A percentile compares a stretch with the other conserved stretches of the same genome.
Conservation (phyloP, 176 grass and related monocot genomes). For the Coix lacrymajobi region DNA sequence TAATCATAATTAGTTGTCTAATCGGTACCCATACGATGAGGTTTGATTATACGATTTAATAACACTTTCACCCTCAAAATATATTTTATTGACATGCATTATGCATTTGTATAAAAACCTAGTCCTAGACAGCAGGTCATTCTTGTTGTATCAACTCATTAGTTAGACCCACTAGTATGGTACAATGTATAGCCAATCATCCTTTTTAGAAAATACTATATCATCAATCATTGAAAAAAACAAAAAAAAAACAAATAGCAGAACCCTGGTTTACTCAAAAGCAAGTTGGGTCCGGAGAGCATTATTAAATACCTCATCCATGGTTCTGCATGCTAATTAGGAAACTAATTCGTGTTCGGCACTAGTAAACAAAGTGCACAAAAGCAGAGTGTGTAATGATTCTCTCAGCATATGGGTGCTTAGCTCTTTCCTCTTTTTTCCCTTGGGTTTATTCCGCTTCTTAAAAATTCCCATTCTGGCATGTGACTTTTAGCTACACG, state of each 20-base stretch:
- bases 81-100: not conserved
- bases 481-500: constrained; percentile 36
- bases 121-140: not conserved
- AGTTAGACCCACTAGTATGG: not conserved
- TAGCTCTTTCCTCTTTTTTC: not conserved
- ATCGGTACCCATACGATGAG: not conserved
- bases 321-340: constrained; percentile 22
- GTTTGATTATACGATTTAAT: not conserved
- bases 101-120: not conserved
- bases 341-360: not conserved
- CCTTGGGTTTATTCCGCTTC: not conserved
- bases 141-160: not conserved
- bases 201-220: not conserved
- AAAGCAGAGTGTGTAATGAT: constrained; percentile 18
- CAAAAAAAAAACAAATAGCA: not conserved
- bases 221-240: constrained; percentile 8
- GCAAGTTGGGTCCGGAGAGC: not conserved
- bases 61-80: not conserved
- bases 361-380: constrained; percentile 19
- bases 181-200: constrained; percentile 1
- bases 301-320: constrained; percentile 35
- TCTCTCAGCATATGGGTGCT: constrained; percentile 2
- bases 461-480: constrained; percentile 18
- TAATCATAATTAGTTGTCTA: not conserved
- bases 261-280: not conserved